Evolutionary conservation across 345 rosid species (phyloP).

Genomic region (Capsella bursapastoris): DNA sequence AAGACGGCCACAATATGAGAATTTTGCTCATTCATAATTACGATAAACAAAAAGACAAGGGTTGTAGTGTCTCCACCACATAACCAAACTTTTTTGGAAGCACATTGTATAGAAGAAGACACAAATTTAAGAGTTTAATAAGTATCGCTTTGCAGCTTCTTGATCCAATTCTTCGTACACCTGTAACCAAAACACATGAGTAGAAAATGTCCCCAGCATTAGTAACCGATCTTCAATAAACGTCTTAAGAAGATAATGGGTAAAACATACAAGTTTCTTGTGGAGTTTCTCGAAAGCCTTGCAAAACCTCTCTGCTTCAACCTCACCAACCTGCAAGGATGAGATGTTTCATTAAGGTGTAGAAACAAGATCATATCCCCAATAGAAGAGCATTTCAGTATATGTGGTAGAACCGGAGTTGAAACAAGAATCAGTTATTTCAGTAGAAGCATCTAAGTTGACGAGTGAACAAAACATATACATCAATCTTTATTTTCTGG

Average conservation of each 20-base stretch:
- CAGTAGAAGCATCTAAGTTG: neutral
- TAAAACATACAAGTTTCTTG: slow-evolving; percentile 67
- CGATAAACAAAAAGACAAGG: slow-evolving; percentile 3
- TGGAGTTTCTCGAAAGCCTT: slow-evolving; percentile 73
- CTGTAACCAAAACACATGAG: slow-evolving; percentile 45
- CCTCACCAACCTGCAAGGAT: slow-evolving; percentile 61
- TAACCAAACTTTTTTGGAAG: slow-evolving; percentile 22
- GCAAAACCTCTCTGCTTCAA: slow-evolving; percentile 80
- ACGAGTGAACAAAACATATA: slow-evolving; percentile 12
- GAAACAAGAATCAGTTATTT: slow-evolving; percentile 14
- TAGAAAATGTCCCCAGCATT: neutral
- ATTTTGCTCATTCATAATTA: slow-evolving; percentile 31
- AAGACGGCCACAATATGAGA: slow-evolving; percentile 25
- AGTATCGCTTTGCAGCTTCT: slow-evolving; percentile 59
- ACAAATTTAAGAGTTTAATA: slow-evolving; percentile 28
- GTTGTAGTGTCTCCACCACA: slow-evolving; percentile 7
- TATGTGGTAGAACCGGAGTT: slow-evolving; percentile 18
- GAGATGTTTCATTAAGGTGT: slow-evolving; percentile 1
- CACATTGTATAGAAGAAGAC: slow-evolving; percentile 22
- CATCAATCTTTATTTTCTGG: neutral
- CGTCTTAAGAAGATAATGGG: neutral
- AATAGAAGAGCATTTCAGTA: neutral
- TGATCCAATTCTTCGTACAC: slow-evolving; percentile 66
- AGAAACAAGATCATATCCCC: neutral
- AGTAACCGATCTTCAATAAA: neutral